phyloP scores from a whole-genome alignment of 2,329 filamentous ascomycete species.

The Paecilomyces variotii region DNA sequence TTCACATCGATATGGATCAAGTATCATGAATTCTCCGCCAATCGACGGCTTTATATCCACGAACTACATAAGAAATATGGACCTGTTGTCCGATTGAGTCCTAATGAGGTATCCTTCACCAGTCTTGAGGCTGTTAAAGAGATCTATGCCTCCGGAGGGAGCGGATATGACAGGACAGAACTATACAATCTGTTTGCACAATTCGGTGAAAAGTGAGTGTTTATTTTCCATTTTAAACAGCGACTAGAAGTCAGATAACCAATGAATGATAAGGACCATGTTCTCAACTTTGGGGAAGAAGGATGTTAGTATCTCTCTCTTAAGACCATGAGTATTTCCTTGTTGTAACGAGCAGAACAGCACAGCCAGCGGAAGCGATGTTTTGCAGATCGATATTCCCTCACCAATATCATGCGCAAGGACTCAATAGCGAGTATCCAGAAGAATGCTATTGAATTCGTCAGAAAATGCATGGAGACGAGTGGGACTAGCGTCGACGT shows the following conservation, averaged over 20 bases:
- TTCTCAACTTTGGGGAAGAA: slow-evolving; percentile 27
- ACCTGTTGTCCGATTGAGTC: slow-evolving; percentile 18
- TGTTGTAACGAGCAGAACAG: slow-evolving; percentile 24
- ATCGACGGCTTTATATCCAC: slow-evolving; percentile 21
- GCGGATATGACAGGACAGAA: slow-evolving; percentile 30
- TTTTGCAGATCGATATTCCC: slow-evolving; percentile 60
- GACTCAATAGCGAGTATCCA: slow-evolving; percentile 50
- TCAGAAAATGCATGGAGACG: slow-evolving; percentile 44
- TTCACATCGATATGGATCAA: slow-evolving; percentile 22
- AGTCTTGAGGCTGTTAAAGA: slow-evolving; percentile 21
- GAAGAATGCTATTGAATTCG: slow-evolving; percentile 49
- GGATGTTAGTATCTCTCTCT: slow-evolving; percentile 7
- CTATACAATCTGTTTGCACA: slow-evolving; percentile 28
- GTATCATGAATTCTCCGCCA: slow-evolving; percentile 22
- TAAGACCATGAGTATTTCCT: background rate
- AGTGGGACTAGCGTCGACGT: slow-evolving; percentile 47
- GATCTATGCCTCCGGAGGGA: slow-evolving; percentile 25
- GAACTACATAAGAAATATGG: slow-evolving; percentile 20
- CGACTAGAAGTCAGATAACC: background rate
- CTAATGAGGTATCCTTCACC: slow-evolving; percentile 24
- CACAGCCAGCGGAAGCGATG: slow-evolving; percentile 57
- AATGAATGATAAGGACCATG: slow-evolving; percentile 21
- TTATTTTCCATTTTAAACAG: slow-evolving; percentile 1
- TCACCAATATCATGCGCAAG: slow-evolving; percentile 55
- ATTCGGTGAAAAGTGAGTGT: slow-evolving; percentile 13